phyloP scores from a whole-genome alignment of 495 filamentous ascomycete genomes.

The Neurospora sp. region DNA sequence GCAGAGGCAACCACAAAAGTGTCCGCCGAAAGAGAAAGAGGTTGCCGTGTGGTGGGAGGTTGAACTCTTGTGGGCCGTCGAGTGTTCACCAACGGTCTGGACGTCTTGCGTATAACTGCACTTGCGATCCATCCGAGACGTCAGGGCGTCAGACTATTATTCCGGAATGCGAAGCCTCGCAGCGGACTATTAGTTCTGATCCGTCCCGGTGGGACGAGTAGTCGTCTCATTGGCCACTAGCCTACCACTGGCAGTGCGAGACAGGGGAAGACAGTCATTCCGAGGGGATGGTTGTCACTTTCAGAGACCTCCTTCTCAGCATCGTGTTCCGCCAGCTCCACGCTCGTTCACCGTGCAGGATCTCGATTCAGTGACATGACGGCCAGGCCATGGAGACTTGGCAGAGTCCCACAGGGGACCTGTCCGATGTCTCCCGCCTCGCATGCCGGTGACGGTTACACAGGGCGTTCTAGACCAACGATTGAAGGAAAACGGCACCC shows the following conservation, averaged over 20 bases:
- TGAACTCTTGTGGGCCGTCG: not conserved
- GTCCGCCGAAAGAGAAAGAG: not conserved
- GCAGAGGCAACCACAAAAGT: not conserved
- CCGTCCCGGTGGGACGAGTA: not conserved
- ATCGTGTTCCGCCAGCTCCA: not conserved
- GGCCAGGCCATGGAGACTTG: not conserved
- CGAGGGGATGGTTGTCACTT: not conserved
- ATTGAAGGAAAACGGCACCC: not conserved
- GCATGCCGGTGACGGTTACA: not conserved
- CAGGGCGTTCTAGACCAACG: not conserved
- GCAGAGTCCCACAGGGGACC: not conserved
- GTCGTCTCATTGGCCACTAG: not conserved
- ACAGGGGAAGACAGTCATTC: not conserved
- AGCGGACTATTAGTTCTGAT: not conserved
- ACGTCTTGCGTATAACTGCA: not conserved
- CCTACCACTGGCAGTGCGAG: not conserved
- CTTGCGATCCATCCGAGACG: not conserved
- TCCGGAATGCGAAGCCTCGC: not conserved
- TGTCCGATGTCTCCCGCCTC: not conserved
- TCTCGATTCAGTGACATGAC: not conserved
- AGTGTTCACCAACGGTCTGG: not conserved
- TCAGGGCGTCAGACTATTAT: not conserved
- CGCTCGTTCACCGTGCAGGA: not conserved
- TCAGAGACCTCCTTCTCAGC: not conserved
- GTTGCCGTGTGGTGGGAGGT: not conserved